Evolutionary conservation across 148 eudicot genomes (phyloP), one percentile per base, ranked within the genome.

Genomic region (Hydrangea macrophylla): DNA sequence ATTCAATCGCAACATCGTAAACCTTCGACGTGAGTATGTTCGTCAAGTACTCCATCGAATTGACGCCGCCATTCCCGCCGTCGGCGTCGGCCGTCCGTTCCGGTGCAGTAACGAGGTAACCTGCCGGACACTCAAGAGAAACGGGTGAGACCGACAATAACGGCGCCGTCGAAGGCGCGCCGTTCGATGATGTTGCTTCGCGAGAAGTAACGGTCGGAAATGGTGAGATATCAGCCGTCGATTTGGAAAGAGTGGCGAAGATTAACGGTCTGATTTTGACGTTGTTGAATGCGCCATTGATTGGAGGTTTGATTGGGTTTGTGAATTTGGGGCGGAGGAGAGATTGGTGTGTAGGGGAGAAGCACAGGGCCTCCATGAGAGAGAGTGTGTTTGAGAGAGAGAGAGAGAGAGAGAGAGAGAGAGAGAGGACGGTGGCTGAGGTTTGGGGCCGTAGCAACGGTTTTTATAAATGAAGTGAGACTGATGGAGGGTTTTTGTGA

Each of bases 1-100:
- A 74, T 66, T 88, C 94, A 0, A 77, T 42, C 3, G 97, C 89
- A 5, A 88, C 85, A 35, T 90, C 97, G 33, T 90, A 88, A 27
- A 90, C 97, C 78, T 80, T 90, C 0, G 94, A 82, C 60, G 79
- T 57, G 67, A 86, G 60, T 8, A 88, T 91, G 37, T 78, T 81
- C 27, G 88, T 86, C 78, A 90, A 65, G 50, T 84, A 83, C 67
- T 84, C 89, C 92, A 88, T 90, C 0, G 92, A 83, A 23, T 61
- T 60, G 30, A 66, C 67, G 11, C n/a, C 35, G 27, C 58, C 76
- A 0, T 23, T n/a, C n/a, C n/a, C n/a, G n/a, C n/a, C n/a, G n/a
- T n/a, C n/a, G n/a, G n/a, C 35, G 35, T 1, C 64, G 58, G 2
- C 67, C 56, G 23, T 13, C 10, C 55, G 40, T 10, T 75, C 74